Conservation (phyloP, 2,329 filamentous ascomycete species). For the Aspergillus udagawae region DNA sequence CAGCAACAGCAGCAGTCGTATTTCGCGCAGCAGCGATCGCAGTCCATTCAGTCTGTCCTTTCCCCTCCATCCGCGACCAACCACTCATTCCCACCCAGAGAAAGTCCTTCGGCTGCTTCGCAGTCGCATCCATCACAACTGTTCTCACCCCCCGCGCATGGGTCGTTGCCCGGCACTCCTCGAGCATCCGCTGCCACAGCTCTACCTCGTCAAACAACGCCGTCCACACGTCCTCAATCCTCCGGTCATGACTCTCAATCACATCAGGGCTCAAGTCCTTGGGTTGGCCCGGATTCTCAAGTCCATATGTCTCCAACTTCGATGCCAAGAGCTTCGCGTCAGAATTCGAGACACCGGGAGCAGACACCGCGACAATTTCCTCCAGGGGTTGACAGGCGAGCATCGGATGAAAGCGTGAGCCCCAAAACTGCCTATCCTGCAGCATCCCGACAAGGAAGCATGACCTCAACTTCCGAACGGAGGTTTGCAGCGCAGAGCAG, state of each 20-base stretch:
- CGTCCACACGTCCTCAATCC: slow-evolving; percentile 33
- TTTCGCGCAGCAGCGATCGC: slow-evolving; percentile 35
- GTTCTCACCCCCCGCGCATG: slow-evolving; percentile 33
- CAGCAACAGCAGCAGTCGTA: slow-evolving; percentile 34
- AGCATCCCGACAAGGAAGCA: slow-evolving; percentile 27
- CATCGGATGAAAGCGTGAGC: slow-evolving; percentile 69
- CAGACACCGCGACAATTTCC: slow-evolving; percentile 33
- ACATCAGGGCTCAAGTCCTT: slow-evolving; percentile 30
- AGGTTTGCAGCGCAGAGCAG: slow-evolving; percentile 18
- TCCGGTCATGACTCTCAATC: slow-evolving; percentile 34
- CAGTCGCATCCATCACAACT: slow-evolving; percentile 31
- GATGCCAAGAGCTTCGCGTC: slow-evolving; percentile 32
- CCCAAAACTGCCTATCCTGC: slow-evolving; percentile 59
- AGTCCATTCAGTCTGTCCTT: slow-evolving; percentile 38
- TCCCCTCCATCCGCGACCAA: slow-evolving; percentile 31
- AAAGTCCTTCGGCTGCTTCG: slow-evolving; percentile 31
- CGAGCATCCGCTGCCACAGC: slow-evolving; percentile 42
- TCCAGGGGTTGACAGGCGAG: slow-evolving; percentile 61
- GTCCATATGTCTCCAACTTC: slow-evolving; percentile 29
- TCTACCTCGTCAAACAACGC: slow-evolving; percentile 33
- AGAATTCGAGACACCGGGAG: slow-evolving; percentile 37
- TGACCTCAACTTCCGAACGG: slow-evolving; percentile 23
- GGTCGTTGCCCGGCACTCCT: slow-evolving; percentile 47
- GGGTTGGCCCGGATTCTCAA: slow-evolving; percentile 27
- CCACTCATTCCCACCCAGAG: slow-evolving; percentile 31